Conservation (phyloP, 495 filamentous ascomycete genomes). For the Trichoderma virens region DNA sequence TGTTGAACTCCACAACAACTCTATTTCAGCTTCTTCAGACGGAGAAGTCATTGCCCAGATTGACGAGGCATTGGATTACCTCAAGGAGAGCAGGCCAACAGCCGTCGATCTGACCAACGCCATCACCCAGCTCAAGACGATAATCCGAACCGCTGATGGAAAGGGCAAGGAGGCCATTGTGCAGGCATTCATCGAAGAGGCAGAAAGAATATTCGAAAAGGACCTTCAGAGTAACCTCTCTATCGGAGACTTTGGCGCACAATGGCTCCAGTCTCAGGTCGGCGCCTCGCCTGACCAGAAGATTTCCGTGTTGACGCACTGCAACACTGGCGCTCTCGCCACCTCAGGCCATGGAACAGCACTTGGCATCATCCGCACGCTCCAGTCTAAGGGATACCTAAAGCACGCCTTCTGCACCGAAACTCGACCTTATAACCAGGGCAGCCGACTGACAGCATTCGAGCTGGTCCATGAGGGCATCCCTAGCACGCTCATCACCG, state of each 20-base stretch:
- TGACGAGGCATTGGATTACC: slow-evolving; percentile 65
- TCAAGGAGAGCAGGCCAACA: slow-evolving; percentile 81
- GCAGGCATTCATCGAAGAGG: slow-evolving; percentile 61
- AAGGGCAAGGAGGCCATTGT: slow-evolving; percentile 38
- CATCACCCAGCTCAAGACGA: slow-evolving; percentile 60
- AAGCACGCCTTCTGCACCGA: slow-evolving; percentile 90
- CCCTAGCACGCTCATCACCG: slow-evolving; percentile 87
- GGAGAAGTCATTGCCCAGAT: slow-evolving; percentile 62
- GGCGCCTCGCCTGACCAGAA: slow-evolving; percentile 33
- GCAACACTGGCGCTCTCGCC: slow-evolving; percentile 95
- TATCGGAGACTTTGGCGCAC: slow-evolving; percentile 76
- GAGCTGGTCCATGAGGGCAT: slow-evolving; percentile 90
- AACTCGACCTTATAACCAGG: slow-evolving; percentile 96
- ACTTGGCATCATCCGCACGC: slow-evolving; percentile 83
- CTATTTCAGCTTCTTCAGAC: slow-evolving; percentile 34
- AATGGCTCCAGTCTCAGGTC: slow-evolving; percentile 60
- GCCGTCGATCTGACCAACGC: slow-evolving; percentile 93
- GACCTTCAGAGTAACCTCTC: slow-evolving; percentile 78
- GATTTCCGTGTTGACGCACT: slow-evolving; percentile 81
- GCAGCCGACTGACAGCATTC: slow-evolving; percentile 88
- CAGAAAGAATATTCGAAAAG: slow-evolving; percentile 80
- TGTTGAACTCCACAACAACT: slow-evolving; percentile 56
- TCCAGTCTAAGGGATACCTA: slow-evolving; percentile 56
- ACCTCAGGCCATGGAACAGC: slow-evolving; percentile 96
- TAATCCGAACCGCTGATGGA: slow-evolving; percentile 9